phyloP scores from a whole-genome alignment of 2,329 filamentous ascomycete species.

The Xylariaceae sp. region DNA sequence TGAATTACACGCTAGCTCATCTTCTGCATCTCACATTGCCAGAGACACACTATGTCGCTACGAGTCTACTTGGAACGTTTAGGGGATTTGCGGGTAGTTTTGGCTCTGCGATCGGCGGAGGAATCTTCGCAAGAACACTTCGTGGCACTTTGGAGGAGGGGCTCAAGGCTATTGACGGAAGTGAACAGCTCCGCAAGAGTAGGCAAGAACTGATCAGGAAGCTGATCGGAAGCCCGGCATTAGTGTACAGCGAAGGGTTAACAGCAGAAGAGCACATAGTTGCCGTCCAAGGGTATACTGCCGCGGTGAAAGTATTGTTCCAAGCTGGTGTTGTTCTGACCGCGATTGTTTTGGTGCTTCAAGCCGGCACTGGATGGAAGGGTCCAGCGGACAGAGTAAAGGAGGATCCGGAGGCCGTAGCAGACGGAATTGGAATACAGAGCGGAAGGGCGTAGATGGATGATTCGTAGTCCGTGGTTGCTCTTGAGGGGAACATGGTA shows the following conservation, averaged over 20 bases:
- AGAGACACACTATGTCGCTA: constrained; percentile 69
- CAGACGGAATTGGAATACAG: too few relatives aligned
- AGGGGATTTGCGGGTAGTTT: constrained; percentile 79
- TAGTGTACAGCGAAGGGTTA: constrained; percentile 44
- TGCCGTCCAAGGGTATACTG: constrained; percentile 46
- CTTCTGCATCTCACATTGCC: constrained; percentile 66
- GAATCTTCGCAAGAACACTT: constrained; percentile 65
- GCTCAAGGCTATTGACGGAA: constrained; percentile 48
- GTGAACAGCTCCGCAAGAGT: constrained; percentile 26
- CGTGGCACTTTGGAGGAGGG: constrained; percentile 50
- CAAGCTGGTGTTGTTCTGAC: constrained; percentile 42
- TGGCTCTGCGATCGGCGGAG: constrained; percentile 74
- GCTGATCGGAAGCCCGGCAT: constrained; percentile 48
- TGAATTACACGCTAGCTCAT: constrained; percentile 82
- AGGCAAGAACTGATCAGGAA: constrained; percentile 41
- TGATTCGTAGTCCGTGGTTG: too few relatives aligned
- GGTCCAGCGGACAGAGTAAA: constrained; percentile 43
- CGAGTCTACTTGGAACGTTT: constrained; percentile 73
- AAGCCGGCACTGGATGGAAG: constrained; percentile 51
- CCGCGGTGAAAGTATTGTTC: constrained; percentile 44
- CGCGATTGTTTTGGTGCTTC: constrained; percentile 41
- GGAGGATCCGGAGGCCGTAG: constrained; percentile 42
- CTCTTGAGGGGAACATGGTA: too few relatives aligned
- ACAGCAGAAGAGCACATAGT: constrained; percentile 38
- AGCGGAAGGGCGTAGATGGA: too few relatives aligned